phyloP scores from a whole-genome alignment of 2,329 filamentous ascomycete species.

The Pyricularia sp. region DNA sequence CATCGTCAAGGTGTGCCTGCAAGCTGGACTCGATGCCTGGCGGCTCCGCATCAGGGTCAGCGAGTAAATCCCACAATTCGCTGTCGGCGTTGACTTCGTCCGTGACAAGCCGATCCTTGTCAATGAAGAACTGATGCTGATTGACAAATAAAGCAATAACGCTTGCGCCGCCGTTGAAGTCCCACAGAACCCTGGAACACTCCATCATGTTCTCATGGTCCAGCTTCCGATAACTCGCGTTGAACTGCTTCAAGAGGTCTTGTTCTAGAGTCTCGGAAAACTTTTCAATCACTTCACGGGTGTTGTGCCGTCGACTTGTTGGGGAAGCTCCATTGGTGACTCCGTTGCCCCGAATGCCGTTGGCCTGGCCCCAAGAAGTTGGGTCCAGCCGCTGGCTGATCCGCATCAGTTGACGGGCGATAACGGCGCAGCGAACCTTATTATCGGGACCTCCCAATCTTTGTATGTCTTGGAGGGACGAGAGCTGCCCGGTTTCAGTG shows the following conservation, averaged over 20 bases:
- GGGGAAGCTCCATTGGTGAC: conserved; percentile 37
- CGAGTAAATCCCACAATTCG: conserved; percentile 81
- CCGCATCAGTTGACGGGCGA: conserved; percentile 84
- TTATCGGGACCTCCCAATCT: conserved; percentile 79
- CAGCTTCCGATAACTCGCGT: conserved; percentile 89
- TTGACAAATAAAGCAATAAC: conserved; percentile 97
- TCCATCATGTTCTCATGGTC: conserved; percentile 99
- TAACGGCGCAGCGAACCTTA: conserved; percentile 88
- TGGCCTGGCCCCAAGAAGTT: conserved; percentile 57
- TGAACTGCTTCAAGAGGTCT: conserved; percentile 90
- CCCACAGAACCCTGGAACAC: conserved; percentile 84
- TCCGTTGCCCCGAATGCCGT: conserved; percentile 41
- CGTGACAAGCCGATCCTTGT: conserved; percentile 81
- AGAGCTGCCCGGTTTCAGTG: conserved; percentile 77
- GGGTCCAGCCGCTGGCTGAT: conserved; percentile 89
- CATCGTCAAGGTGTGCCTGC: conserved; percentile 87
- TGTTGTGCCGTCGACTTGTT: conserved; percentile 48
- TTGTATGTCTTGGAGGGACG: conserved; percentile 80
- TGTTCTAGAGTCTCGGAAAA: conserved; percentile 95
- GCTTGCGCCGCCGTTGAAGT: conserved; percentile 92
- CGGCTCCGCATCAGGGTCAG: conserved; percentile 87
- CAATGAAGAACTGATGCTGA: conserved; percentile 98
- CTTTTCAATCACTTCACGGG: conserved; percentile 87
- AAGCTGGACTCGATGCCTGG: conserved; percentile 86
- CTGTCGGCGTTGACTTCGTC: conserved; percentile 72